Percentiles rank a stretch among this genome's conserved stretches.
These are phyloP conservation scores for Flaveria trinervia DNA, from an alignment of 129 eudicot species.

Conservation along the genomic window DNA sequence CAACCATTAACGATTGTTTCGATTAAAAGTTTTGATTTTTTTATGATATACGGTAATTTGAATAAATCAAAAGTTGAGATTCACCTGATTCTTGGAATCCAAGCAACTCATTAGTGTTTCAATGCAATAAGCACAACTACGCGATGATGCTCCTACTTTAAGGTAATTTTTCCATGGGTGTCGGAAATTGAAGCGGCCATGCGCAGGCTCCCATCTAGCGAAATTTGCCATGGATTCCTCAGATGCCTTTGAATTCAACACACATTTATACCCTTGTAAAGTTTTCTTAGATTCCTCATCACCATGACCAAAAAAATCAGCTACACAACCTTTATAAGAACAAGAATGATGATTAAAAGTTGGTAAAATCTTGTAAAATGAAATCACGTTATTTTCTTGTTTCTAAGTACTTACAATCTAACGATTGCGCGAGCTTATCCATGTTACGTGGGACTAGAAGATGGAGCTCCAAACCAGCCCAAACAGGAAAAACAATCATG, in stretches of 20 bases:
- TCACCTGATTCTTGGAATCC: constrained; percentile 50
- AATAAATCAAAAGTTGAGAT: background rate
- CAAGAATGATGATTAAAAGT: background rate
- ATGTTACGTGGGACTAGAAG: constrained; percentile 50
- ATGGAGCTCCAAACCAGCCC: constrained; percentile 84
- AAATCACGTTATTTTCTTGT: background rate
- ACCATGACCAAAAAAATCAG: constrained; percentile 44
- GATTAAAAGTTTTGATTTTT: background rate
- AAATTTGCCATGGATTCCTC: constrained; percentile 77
- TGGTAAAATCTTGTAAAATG: background rate
- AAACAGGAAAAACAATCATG: constrained; percentile 62
- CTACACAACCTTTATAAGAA: constrained; percentile 55
- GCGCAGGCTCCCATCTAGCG: constrained; percentile 85
- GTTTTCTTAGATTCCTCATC: constrained; percentile 42
- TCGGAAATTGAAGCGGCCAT: constrained; percentile 56
- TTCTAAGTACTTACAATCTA: constrained; percentile 47
- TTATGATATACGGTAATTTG: background rate
- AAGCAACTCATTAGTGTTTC: constrained; percentile 70
- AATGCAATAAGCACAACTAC: constrained; percentile 62
- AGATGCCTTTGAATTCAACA: constrained; percentile 62
- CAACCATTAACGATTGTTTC: background rate
- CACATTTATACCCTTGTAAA: constrained; percentile 59
- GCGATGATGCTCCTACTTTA: constrained; percentile 51
- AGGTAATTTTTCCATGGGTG: constrained; percentile 79
- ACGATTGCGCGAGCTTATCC: constrained; percentile 60